These are phyloP conservation scores for Samsoniella hepiali DNA, from an alignment of 2,329 filamentous ascomycete genomes.

Conservation along the genomic window DNA sequence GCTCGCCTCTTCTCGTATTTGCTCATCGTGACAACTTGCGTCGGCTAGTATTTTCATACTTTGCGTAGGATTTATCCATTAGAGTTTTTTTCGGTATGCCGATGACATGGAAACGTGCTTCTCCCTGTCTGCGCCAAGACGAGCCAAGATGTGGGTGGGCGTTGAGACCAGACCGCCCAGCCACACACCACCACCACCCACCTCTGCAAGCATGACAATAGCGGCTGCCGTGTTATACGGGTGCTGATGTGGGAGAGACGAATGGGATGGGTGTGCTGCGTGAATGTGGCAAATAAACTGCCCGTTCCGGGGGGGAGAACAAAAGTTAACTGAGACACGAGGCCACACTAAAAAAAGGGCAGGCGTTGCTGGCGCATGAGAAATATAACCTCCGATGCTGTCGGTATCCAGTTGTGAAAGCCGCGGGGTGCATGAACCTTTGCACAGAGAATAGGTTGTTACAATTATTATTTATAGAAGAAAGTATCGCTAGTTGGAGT, in stretches of 20 bases:
- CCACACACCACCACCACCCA: no score
- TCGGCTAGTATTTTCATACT: no score
- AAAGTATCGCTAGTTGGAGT: background rate
- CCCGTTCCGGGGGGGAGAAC: background rate
- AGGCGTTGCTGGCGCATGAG: background rate
- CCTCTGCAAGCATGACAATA: conserved; percentile 1
- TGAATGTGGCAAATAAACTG: background rate
- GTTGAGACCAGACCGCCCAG: background rate
- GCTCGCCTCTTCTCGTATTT: background rate
- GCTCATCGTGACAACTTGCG: background rate
- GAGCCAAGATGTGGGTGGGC: no score
- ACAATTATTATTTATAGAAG: background rate
- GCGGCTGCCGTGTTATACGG: background rate
- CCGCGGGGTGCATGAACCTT: background rate
- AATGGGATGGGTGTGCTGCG: background rate
- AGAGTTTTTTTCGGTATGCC: no score
- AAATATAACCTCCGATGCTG: background rate
- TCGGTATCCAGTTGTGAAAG: background rate
- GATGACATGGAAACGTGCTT: no score
- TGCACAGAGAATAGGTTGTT: background rate
- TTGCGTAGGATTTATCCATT: no score
- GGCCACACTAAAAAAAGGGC: background rate
- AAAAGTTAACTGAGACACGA: conserved; percentile 1
- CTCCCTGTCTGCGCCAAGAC: no score
- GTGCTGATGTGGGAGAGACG: background rate